A percentile compares a stretch with the other conserved stretches of the same genome.
These are phyloP conservation scores for Sphaerulina vaccinii DNA, from an alignment of 2,329 filamentous ascomycete species.

Conservation along the genomic window DNA sequence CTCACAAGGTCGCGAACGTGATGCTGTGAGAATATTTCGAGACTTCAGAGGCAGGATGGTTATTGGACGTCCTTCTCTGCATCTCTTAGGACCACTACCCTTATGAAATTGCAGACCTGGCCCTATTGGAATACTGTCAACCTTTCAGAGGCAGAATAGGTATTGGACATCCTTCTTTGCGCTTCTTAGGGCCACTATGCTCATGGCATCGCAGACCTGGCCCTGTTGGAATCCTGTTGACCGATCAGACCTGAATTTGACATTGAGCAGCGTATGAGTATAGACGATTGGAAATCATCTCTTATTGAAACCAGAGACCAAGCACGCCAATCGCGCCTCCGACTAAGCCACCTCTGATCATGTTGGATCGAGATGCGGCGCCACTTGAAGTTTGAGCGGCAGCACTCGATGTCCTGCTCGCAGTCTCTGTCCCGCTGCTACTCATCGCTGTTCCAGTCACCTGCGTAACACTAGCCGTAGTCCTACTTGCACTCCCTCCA, in stretches of 20 bases:
- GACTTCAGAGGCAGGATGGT: too few relatives aligned
- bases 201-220: too few relatives aligned
- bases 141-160: too few relatives aligned
- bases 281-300: background rate
- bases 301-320: background rate
- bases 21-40: too few relatives aligned
- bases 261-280: background rate
- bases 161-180: too few relatives aligned
- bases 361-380: background rate
- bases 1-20: too few relatives aligned
- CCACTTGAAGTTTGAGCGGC: conserved; percentile 14
- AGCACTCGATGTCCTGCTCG: conserved; percentile 10
- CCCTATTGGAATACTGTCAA: too few relatives aligned
- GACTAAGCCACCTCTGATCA: background rate
- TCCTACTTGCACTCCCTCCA: conserved; percentile 1
- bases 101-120: too few relatives aligned
- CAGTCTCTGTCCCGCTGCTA: background rate
- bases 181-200: too few relatives aligned
- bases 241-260: background rate
- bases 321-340: background rate
- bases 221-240: too few relatives aligned
- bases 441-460: conserved; percentile 10
- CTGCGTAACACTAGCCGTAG: background rate
- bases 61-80: too few relatives aligned
- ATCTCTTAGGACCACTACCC: too few relatives aligned